Evolutionary conservation across 768 basidiomycete species (phyloP), one percentile per base, ranked within the genome.

Genomic region (Boletus subparvulus): DNA sequence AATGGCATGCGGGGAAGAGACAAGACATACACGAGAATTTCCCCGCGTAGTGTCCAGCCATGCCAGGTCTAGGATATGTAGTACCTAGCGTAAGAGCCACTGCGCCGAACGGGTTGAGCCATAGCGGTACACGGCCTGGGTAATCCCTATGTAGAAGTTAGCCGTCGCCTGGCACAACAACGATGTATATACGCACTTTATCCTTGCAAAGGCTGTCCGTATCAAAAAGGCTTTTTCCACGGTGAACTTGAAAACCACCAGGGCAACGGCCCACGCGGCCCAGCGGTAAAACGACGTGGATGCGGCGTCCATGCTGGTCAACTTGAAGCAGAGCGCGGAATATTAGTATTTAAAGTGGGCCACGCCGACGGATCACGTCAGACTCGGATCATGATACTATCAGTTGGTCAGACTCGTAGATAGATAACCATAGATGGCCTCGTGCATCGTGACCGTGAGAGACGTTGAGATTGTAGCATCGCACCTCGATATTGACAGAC

Each of bases 21-120:
- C 9, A 21, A 24, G 12, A 66, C 76, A 13, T 54, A 80, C 79
- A 26, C 2, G 69, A 67, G 45, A 80, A 77, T 47, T 71, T 66
- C 9, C 54, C 74, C 21, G 58, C 72, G 33, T 69, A 74, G 28
- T 69, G 65, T 6, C 74, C 79, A 12, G 68, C 58, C 46, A 70
- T 72, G 14, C 66, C 66, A 7, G 68, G 68, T 26, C 69, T 63
- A 2, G 78, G 79, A 54, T 74, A 80, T 19, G 58, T 60, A 2
- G 68, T 45, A 0, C 67, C 77, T 1, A 73, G 1, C 0, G 69
- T 39, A 7, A 75, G 40, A 6, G 73, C 49, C 0, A 66, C 1
- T 9, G 67, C 17, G 4, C 68, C 61, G 42, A 75, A 72, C 0
- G 79, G 77, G 40, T 71, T 59, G 21, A 78, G 1, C 73, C 72